Evolutionary conservation across 495 filamentous ascomycete genomes (phyloP).

Genomic region (Aspergillus affinis): DNA sequence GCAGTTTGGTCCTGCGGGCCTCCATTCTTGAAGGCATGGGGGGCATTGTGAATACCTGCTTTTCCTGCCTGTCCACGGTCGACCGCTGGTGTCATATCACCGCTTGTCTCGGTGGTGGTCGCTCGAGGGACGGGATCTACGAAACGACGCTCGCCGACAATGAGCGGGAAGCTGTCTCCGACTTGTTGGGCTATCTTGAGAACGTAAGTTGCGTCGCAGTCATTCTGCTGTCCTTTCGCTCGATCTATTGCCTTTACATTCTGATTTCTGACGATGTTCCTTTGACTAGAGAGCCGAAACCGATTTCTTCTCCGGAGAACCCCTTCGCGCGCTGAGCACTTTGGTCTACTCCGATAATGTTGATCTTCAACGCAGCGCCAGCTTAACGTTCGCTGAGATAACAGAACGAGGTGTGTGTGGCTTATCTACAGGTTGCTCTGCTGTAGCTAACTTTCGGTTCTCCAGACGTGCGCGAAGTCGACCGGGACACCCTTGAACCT

Average conservation of each 20-base stretch:
- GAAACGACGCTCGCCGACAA: conserved; percentile 94
- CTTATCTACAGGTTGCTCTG: not conserved
- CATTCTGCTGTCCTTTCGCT: conserved; percentile 8
- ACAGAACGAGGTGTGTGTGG: conserved; percentile 81
- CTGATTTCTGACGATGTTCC: conserved; percentile 7
- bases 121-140: conserved; percentile 89
- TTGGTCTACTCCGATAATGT: conserved; percentile 98
- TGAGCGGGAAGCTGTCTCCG: conserved; percentile 95
- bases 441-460: conserved; percentile 8
- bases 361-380: conserved; percentile 94
- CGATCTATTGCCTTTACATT: not conserved
- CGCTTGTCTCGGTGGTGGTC: conserved; percentile 59
- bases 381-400: conserved; percentile 98
- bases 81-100: conserved; percentile 52
- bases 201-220: conserved; percentile 61
- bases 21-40: conserved; percentile 37
- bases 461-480: conserved; percentile 92
- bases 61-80: conserved; percentile 44
- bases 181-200: conserved; percentile 91
- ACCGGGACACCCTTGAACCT: conserved; percentile 89
- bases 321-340: conserved; percentile 90
- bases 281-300: conserved; percentile 78
- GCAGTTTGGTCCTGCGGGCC: conserved; percentile 31
- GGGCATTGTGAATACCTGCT: conserved; percentile 44
- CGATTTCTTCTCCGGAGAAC: conserved; percentile 97